phyloP scores from a whole-genome alignment of 495 filamentous ascomycete species.

The Penicillium parvum region DNA sequence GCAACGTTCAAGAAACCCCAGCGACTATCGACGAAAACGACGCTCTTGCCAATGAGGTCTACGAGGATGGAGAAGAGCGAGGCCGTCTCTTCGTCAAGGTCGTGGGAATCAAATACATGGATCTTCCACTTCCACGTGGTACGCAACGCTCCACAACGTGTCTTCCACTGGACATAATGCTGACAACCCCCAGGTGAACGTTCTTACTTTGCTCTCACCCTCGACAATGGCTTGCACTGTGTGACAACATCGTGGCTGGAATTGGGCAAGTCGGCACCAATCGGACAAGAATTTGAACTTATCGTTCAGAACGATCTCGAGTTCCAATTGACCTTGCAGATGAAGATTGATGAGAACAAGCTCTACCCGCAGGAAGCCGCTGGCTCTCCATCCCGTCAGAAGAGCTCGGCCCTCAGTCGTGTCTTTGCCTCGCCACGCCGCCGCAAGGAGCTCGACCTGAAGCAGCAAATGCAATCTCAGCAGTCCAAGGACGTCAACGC shows the following conservation, averaged over 20 bases:
- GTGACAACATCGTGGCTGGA: slow-evolving; percentile 96
- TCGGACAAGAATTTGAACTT: slow-evolving; percentile 97
- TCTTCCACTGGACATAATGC: neutral
- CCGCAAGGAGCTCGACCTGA: slow-evolving; percentile 84
- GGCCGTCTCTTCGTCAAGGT: slow-evolving; percentile 97
- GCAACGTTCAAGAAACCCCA: slow-evolving; percentile 60
- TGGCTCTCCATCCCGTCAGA: slow-evolving; percentile 56
- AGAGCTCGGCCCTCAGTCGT: slow-evolving; percentile 80
- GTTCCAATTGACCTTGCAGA: slow-evolving; percentile 94
- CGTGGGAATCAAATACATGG: slow-evolving; percentile 90
- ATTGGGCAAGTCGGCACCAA: slow-evolving; percentile 85
- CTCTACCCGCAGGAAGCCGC: slow-evolving; percentile 46
- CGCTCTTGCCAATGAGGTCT: slow-evolving; percentile 46
- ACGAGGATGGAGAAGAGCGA: slow-evolving; percentile 77
- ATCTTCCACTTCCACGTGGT: slow-evolving; percentile 88
- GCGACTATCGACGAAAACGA: slow-evolving; percentile 60
- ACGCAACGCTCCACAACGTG: slow-evolving; percentile 24
- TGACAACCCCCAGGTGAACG: slow-evolving; percentile 63
- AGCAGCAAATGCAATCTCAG: slow-evolving; percentile 71
- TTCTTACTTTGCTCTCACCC: slow-evolving; percentile 86
- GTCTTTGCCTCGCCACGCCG: slow-evolving; percentile 94
- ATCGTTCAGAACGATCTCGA: slow-evolving; percentile 95
- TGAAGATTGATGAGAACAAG: slow-evolving; percentile 78
- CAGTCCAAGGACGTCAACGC: slow-evolving; percentile 64
- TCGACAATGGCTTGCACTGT: slow-evolving; percentile 96